Evolutionary conservation across 805 yeast species (phyloP).

Genomic region (Ogataea ramenticola): DNA sequence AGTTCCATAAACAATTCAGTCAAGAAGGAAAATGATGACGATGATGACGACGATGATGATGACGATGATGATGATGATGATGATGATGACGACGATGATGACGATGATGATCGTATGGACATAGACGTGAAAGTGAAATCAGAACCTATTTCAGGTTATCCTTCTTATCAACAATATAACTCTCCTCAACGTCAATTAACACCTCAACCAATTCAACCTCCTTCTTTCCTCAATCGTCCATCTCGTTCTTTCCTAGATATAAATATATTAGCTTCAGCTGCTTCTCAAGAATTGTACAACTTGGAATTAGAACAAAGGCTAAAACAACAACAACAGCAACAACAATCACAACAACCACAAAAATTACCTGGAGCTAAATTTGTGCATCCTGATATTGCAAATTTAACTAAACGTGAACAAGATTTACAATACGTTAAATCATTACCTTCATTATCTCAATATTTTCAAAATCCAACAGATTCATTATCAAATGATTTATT

Average conservation of each 20-base stretch:
- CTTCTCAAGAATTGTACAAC: slow-evolving; percentile 44
- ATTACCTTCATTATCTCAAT: slow-evolving; percentile 44
- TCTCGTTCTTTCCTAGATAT: slow-evolving; percentile 30
- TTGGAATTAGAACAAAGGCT: slow-evolving; percentile 24
- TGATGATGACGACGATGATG: slow-evolving; percentile 18
- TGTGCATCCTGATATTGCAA: neutral
- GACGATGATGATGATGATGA: slow-evolving; percentile 12
- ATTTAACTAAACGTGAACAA: neutral
- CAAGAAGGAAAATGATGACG: neutral
- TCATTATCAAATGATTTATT: slow-evolving; percentile 11
- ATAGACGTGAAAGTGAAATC: slow-evolving; percentile 2
- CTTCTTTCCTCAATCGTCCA: slow-evolving; percentile 10
- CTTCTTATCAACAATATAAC: neutral
- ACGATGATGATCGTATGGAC: slow-evolving; percentile 3
- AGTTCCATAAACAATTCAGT: no score
- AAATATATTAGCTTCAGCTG: slow-evolving; percentile 46
- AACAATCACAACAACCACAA: slow-evolving; percentile 7
- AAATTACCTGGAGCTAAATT: neutral
- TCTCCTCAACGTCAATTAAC: neutral
- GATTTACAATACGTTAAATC: slow-evolving; percentile 37
- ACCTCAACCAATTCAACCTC: slow-evolving; percentile 4
- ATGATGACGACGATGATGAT: slow-evolving; percentile 3
- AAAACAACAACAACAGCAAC: slow-evolving; percentile 12
- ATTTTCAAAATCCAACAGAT: slow-evolving; percentile 35
- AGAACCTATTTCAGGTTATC: neutral